phyloP scores from a whole-genome alignment of 257 asterid species.

The Salvia rosmarinus region DNA sequence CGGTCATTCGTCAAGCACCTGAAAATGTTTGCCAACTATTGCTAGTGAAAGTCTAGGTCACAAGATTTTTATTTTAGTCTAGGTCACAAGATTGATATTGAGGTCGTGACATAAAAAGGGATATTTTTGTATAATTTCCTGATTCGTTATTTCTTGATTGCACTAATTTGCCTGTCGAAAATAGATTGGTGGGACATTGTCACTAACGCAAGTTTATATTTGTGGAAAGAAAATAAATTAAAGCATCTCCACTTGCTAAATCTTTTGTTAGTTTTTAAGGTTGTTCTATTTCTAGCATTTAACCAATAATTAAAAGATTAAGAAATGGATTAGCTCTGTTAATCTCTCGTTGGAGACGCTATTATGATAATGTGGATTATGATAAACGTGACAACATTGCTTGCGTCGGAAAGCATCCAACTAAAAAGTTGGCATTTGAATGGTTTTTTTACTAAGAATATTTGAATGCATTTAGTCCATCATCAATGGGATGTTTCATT shows the following conservation, averaged over 20 bases:
- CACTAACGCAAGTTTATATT: constrained; percentile 30
- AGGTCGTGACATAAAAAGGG: not conserved
- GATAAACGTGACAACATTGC: constrained; percentile 41
- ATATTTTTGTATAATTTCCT: not conserved
- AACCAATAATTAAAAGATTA: not conserved
- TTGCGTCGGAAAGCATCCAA: constrained; percentile 46
- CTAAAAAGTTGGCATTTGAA: constrained; percentile 11
- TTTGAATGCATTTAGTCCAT: constrained; percentile 14
- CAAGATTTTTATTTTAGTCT: constrained; percentile 20
- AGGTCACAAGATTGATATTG: constrained; percentile 23
- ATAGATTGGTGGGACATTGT: constrained; percentile 42
- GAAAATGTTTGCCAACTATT: constrained; percentile 25
- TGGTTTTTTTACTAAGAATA: constrained; percentile 10
- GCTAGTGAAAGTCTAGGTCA: constrained; percentile 33
- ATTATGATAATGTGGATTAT: constrained; percentile 39
- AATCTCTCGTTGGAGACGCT: constrained; percentile 36
- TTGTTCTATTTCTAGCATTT: constrained; percentile 37
- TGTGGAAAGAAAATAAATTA: constrained; percentile 20
- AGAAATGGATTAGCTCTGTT: constrained; percentile 32
- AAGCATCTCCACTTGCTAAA: constrained; percentile 33
- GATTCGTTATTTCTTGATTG: constrained; percentile 16
- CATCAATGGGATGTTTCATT: constrained; percentile 12
- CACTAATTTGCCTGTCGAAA: constrained; percentile 29
- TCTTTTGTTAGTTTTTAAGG: constrained; percentile 27
- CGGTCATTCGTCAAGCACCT: constrained; percentile 22